A percentile compares a stretch with the other conserved stretches of the same genome.
phyloP scores from a whole-genome alignment of 1,284 basidiomycete species.

The Trametes sp. region DNA sequence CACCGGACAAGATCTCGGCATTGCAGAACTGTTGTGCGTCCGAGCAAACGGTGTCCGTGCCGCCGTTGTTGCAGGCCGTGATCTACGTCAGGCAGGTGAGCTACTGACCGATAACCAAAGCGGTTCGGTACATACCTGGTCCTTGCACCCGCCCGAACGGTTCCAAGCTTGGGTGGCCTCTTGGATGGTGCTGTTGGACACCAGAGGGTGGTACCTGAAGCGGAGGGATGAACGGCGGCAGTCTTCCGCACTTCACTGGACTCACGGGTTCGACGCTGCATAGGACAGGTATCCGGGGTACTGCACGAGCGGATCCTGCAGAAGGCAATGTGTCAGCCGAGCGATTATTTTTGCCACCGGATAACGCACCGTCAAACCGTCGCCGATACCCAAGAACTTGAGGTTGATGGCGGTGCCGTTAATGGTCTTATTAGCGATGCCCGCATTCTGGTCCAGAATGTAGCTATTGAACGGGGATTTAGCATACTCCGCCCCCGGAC shows the following conservation, averaged over 20 bases:
- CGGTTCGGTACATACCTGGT: conserved; percentile 44
- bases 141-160: conserved; percentile 55
- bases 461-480: conserved; percentile 43
- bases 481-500: background rate
- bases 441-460: conserved; percentile 67
- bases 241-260: background rate
- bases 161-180: conserved; percentile 55
- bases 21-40: conserved; percentile 64
- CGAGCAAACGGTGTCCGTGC: conserved; percentile 57
- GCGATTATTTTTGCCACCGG: background rate
- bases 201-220: conserved; percentile 56
- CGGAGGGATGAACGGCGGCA: background rate
- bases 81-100: conserved; percentile 46
- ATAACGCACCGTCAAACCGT: conserved; percentile 62
- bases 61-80: conserved; percentile 54
- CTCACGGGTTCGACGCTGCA: conserved; percentile 56
- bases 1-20: conserved; percentile 54
- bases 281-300: conserved; percentile 65
- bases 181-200: conserved; percentile 48
- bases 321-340: conserved; percentile 8
- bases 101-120: background rate
- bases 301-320: conserved; percentile 62
- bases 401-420: conserved; percentile 63
- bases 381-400: conserved; percentile 66
- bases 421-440: conserved; percentile 57